Percentiles rank a stretch among this genome's conserved stretches.
phyloP scores from a whole-genome alignment of 257 asterid genomes.

The Solanum bukasovii region DNA sequence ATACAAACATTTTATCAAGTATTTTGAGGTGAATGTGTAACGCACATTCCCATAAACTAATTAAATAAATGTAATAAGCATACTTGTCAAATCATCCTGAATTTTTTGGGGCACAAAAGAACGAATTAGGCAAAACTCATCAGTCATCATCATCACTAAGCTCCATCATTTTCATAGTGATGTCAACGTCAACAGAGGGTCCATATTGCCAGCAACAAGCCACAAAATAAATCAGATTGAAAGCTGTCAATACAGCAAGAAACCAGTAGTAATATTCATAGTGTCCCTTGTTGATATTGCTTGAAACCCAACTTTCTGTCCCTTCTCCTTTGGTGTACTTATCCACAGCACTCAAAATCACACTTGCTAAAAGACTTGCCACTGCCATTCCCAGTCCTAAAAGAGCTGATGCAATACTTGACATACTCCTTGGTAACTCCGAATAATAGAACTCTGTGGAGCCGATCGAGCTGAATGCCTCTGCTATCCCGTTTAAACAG shows the following conservation, averaged over 20 bases:
- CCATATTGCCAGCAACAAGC: constrained; percentile 50
- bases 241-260: constrained; percentile 26
- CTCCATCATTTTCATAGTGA: background rate
- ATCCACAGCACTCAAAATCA: constrained; percentile 33
- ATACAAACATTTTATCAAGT: no score
- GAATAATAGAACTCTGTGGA: constrained; percentile 56
- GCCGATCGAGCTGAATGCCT: constrained; percentile 42
- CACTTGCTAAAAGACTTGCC: constrained; percentile 37
- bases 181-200: constrained; percentile 13
- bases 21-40: no score
- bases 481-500: constrained; percentile 41
- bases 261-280: constrained; percentile 27
- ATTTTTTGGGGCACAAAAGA: no score
- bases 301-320: constrained; percentile 52
- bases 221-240: constrained; percentile 31
- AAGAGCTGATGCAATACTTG: constrained; percentile 43
- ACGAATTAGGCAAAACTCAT: no score
- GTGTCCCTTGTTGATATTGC: constrained; percentile 22
- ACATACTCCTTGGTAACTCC: constrained; percentile 54
- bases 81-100: no score
- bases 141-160: background rate
- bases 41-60: no score
- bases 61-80: no score
- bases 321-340: constrained; percentile 15
- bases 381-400: constrained; percentile 47